Percentiles rank a stretch among this genome's conserved stretches.
Conservation (phyloP, 2,329 filamentous ascomycete genomes). For the Ophiostoma triangulosporum region DNA sequence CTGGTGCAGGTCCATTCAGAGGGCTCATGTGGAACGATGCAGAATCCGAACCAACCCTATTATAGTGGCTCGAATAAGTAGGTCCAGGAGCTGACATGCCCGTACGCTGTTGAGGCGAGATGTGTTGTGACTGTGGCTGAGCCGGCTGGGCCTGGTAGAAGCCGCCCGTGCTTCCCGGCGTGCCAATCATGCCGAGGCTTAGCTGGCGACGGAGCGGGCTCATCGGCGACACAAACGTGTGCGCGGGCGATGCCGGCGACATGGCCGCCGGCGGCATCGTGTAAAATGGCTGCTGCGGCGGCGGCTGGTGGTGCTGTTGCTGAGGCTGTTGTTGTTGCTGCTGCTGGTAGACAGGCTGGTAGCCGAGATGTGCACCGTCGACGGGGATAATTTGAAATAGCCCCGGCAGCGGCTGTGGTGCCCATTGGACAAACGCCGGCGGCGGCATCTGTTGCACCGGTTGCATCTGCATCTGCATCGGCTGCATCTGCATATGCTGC, state of each 20-base stretch:
- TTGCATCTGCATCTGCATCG: no score
- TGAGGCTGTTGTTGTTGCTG: neutral
- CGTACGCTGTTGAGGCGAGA: neutral
- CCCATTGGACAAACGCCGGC: slow-evolving; percentile 2
- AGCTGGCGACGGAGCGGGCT: neutral
- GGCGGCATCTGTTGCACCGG: neutral
- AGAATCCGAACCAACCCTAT: neutral
- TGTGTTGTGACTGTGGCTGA: neutral
- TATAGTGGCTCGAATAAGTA: neutral
- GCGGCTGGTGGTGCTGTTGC: neutral
- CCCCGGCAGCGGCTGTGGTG: slow-evolving; percentile 1
- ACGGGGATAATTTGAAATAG: slow-evolving; percentile 6
- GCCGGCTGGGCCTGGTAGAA: neutral
- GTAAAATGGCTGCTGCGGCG: neutral
- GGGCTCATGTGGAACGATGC: neutral
- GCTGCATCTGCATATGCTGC: no score
- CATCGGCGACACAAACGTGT: neutral
- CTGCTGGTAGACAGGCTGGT: neutral
- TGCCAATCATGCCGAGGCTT: neutral
- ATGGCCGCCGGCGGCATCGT: neutral
- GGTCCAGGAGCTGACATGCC: neutral
- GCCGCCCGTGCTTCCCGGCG: neutral
- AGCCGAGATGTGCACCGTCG: neutral
- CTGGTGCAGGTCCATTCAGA: neutral
- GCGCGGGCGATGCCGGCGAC: neutral